These are phyloP conservation scores for Sungouiella blattae DNA, from an alignment of 805 yeast species.

Conservation along the genomic window DNA sequence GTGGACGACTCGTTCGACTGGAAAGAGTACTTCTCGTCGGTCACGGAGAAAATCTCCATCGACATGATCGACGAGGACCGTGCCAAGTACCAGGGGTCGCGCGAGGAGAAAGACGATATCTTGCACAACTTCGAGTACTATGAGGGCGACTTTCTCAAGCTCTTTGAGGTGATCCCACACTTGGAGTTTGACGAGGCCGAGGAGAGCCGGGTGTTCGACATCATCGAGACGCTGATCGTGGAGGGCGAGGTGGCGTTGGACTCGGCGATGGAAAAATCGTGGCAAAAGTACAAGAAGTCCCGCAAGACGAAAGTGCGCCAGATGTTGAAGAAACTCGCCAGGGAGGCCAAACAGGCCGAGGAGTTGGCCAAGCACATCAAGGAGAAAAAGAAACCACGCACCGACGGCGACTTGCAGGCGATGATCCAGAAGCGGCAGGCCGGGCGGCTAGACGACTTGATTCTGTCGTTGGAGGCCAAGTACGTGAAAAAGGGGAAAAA, in stretches of 20 bases:
- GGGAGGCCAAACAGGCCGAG: conserved; percentile 65
- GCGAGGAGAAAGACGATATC: conserved; percentile 63
- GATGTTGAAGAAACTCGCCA: conserved; percentile 49
- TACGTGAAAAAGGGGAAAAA: conserved; percentile 42
- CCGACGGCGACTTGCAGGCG: conserved; percentile 41
- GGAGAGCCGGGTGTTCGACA: conserved; percentile 56
- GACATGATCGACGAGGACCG: conserved; percentile 70
- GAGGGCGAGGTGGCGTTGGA: conserved; percentile 33
- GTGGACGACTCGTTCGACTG: conserved; percentile 49
- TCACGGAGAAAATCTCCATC: conserved; percentile 51
- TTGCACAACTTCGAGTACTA: conserved; percentile 51
- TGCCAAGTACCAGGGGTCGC: conserved; percentile 55
- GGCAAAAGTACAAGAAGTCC: conserved; percentile 48
- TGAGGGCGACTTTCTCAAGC: conserved; percentile 64
- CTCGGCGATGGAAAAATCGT: conserved; percentile 34
- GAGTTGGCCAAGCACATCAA: conserved; percentile 38
- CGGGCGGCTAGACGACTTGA: conserved; percentile 43
- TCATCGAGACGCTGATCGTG: conserved; percentile 45
- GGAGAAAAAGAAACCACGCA: conserved; percentile 19
- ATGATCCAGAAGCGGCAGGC: conserved; percentile 48
- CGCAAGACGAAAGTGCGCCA: conserved; percentile 46
- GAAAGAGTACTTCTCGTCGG: conserved; percentile 51
- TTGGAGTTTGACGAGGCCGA: conserved; percentile 57
- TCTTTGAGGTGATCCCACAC: conserved; percentile 79
- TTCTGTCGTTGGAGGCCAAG: conserved; percentile 47